These are phyloP conservation scores for Blepharisma japonicum DNA, from an alignment of 73 alveolate genomes.

Conservation along the genomic window DNA sequence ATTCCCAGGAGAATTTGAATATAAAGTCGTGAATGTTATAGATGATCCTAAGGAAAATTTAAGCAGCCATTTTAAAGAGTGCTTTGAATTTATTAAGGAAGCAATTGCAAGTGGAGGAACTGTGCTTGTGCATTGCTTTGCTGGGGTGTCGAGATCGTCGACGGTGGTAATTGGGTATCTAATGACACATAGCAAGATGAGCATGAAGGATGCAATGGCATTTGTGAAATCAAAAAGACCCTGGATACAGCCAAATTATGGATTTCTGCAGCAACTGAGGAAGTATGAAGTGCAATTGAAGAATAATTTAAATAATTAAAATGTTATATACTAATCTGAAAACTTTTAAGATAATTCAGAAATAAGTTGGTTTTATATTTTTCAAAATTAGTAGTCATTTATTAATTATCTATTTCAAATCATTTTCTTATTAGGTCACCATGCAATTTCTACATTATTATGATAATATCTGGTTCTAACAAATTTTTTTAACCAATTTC, in stretches of 20 bases:
- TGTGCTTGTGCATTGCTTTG: slow-evolving; percentile 81
- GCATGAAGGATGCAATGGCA: slow-evolving; percentile 62
- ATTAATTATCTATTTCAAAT: too few species aligned
- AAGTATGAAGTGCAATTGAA: slow-evolving; percentile 52
- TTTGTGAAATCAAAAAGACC: slow-evolving; percentile 67
- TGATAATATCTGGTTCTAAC: too few species aligned
- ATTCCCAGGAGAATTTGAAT: slow-evolving; percentile 24
- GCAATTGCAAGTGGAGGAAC: slow-evolving; percentile 62
- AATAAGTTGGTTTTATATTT: too few species aligned
- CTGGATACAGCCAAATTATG: slow-evolving; percentile 76
- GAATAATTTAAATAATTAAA: slow-evolving; percentile 2
- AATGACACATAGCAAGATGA: slow-evolving; percentile 66
- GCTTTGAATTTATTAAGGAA: slow-evolving; percentile 29
- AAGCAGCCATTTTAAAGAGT: background rate
- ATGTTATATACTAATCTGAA: too few species aligned
- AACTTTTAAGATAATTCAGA: too few species aligned
- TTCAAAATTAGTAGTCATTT: too few species aligned
- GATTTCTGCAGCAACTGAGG: slow-evolving; percentile 67
- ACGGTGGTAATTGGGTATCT: slow-evolving; percentile 78
- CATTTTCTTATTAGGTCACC: too few species aligned
- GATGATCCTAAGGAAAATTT: slow-evolving; percentile 42
- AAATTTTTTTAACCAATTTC: too few species aligned
- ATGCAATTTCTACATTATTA: too few species aligned
- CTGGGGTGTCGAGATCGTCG: slow-evolving; percentile 84
- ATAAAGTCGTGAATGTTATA: slow-evolving; percentile 39